Base-by-base conservation (phyloP, 495 filamentous ascomycete genomes). In the Aspergillus olivimuriae region DNA sequence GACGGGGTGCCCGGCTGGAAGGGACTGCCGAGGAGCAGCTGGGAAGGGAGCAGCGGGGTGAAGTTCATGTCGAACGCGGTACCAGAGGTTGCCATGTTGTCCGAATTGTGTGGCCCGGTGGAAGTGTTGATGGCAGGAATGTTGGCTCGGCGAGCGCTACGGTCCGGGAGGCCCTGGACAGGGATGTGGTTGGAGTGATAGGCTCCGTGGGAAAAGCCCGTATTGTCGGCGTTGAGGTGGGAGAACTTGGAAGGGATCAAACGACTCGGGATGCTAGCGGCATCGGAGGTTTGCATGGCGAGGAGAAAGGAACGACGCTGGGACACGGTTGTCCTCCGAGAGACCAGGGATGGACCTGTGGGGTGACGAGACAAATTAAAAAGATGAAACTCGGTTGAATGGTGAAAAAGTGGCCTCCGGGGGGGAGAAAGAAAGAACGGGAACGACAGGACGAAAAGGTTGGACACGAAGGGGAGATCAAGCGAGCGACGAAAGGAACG, bases 21-120 rank as follows among this genome's bases (percentile, higher is more conserved):
- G 11, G 92, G 92, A 64, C 89, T 95, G 24, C 92, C 92, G 18
- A 98, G 81, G 18, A 98, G 80, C 52, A 98, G 77, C 64, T 95
- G 87, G 6, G 92, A 95, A 11, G 92, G 92, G 8, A 98, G 77
- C 47, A 98, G 75, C 36, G 94, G 90, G 33, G 92, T 95, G 65
- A 95, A 96, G 65, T 96, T 90, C 94, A 97, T 95, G 59, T 97
- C 90, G 57, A 86, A 95, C 23, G 77, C 88, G 30, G 87, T 89
- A 41, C 87, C 89, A 16, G 92, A 89, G 9, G 83, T 87, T 41
- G 85, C 76, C 80, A 96, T 81, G 38, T 91, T 91, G 53, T 76
- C 78, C 33, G 66, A 69, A 54, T 70, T 78, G 42, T 78, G 77
- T 43, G 66, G 65, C 64, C 67, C 55, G 46, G 74, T 60, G 56